These are phyloP conservation scores for Alternaria consortialis DNA, from an alignment of 2,329 filamentous ascomycete genomes.

Conservation along the genomic window DNA sequence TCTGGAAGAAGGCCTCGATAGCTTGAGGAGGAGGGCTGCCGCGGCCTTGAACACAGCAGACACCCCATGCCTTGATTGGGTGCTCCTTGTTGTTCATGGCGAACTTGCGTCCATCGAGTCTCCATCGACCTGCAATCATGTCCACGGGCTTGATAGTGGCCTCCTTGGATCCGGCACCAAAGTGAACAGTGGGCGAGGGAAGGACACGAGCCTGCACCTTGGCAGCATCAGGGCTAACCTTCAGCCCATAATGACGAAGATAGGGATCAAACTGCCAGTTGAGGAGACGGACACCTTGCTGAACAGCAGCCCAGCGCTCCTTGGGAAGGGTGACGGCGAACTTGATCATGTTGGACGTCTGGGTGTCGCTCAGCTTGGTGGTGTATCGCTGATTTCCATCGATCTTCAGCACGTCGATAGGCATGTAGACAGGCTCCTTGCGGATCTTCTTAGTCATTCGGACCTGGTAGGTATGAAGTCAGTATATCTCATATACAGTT, in stretches of 20 bases:
- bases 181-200: constrained; percentile 74
- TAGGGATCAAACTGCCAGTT: constrained; percentile 75
- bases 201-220: constrained; percentile 74
- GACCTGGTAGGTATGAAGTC: background rate
- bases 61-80: constrained; percentile 76
- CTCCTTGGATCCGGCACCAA: constrained; percentile 54
- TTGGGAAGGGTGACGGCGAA: constrained; percentile 83
- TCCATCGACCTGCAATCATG: constrained; percentile 79
- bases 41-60: constrained; percentile 71
- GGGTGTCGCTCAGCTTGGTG: constrained; percentile 65
- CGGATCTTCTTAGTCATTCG: constrained; percentile 62
- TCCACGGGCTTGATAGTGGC: constrained; percentile 37
- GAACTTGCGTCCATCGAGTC: constrained; percentile 81
- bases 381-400: constrained; percentile 65
- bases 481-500: background rate
- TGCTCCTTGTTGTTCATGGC: constrained; percentile 65
- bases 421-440: constrained; percentile 58
- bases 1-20: constrained; percentile 64
- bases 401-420: constrained; percentile 65
- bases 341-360: constrained; percentile 90
- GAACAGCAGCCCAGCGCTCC: constrained; percentile 73
- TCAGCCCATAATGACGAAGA: constrained; percentile 76
- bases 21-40: constrained; percentile 54
- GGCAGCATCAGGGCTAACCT: constrained; percentile 71
- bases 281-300: constrained; percentile 71